Evolutionary conservation across 805 yeast species (phyloP).

Genomic region (Schwanniomyces yamadae): DNA sequence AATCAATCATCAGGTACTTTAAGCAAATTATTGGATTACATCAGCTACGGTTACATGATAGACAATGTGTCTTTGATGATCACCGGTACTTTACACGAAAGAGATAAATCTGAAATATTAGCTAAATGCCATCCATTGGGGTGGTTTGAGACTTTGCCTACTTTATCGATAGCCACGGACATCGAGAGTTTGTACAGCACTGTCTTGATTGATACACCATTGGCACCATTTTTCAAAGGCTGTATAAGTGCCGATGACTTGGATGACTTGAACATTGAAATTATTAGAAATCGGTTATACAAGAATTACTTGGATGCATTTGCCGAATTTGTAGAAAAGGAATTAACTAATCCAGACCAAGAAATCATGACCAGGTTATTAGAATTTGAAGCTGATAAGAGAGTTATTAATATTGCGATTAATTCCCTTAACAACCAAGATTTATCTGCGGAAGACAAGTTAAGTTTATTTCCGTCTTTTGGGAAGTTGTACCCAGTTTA

Average conservation of each 20-base stretch:
- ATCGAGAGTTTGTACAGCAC: conserved; percentile 89
- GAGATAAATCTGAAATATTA: conserved; percentile 85
- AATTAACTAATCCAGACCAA: conserved; percentile 71
- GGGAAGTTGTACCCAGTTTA: conserved; percentile 78
- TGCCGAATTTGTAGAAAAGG: conserved; percentile 55
- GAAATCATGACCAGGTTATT: conserved; percentile 79
- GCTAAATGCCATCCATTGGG: conserved; percentile 95
- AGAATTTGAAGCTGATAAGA: conserved; percentile 91
- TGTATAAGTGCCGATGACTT: conserved; percentile 84
- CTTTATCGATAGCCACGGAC: conserved; percentile 91
- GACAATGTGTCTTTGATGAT: conserved; percentile 95
- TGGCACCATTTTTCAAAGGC: conserved; percentile 93
- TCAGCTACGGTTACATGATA: conserved; percentile 96
- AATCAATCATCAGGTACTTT: conserved; percentile 81
- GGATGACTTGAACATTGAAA: conserved; percentile 94
- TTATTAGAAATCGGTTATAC: conserved; percentile 86
- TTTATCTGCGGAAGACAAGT: conserved; percentile 69
- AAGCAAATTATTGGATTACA: conserved; percentile 82
- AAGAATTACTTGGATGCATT: conserved; percentile 93
- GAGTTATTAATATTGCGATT: conserved; percentile 86
- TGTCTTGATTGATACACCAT: conserved; percentile 93
- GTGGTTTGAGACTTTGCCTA: conserved; percentile 97
- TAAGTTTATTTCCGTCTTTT: conserved; percentile 70
- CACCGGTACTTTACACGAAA: conserved; percentile 94
- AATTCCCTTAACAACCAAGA: conserved; percentile 83